Conservation (phyloP, 495 filamentous ascomycete species). For the Cercophora newfieldiana region DNA sequence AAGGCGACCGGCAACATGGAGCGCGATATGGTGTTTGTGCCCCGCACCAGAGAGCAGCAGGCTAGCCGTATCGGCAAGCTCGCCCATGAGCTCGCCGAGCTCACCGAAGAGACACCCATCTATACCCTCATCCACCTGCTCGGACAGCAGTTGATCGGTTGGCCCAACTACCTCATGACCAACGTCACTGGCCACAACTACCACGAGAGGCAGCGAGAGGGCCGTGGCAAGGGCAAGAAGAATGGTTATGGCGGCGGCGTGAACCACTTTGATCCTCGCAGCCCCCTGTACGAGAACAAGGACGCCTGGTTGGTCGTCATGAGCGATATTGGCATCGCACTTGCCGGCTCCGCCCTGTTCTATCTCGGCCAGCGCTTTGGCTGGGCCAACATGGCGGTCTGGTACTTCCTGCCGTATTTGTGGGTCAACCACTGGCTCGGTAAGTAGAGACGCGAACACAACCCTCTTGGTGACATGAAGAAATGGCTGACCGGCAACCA, state of each 20-base stretch:
- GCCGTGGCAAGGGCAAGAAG: constrained; percentile 82
- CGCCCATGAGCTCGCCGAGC: constrained; percentile 77
- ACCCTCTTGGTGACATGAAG: not conserved
- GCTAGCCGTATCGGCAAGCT: constrained; percentile 68
- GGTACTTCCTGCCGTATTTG: constrained; percentile 92
- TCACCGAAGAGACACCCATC: constrained; percentile 93
- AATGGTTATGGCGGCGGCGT: constrained; percentile 81
- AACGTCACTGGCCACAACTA: constrained; percentile 95
- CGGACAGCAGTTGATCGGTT: constrained; percentile 84
- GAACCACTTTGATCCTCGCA: constrained; percentile 89
- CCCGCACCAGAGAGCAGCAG: constrained; percentile 76
- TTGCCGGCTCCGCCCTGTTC: constrained; percentile 54
- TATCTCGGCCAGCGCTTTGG: constrained; percentile 72
- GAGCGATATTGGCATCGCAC: constrained; percentile 76
- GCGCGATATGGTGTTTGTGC: constrained; percentile 97
- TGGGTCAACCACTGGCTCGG: constrained; percentile 99
- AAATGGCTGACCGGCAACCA: constrained; percentile 34
- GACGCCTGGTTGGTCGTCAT: constrained; percentile 79
- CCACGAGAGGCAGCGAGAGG: constrained; percentile 80
- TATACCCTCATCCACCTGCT: constrained; percentile 70
- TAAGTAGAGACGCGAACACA: constrained; percentile 39
- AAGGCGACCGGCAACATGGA: constrained; percentile 94
- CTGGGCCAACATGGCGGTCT: constrained; percentile 81
- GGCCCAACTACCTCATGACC: constrained; percentile 79
- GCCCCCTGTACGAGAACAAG: constrained; percentile 88